A percentile compares a stretch with the other conserved stretches of the same genome.
phyloP scores from a whole-genome alignment of 352 stramenopile species.

The Phytopythium litorale region DNA sequence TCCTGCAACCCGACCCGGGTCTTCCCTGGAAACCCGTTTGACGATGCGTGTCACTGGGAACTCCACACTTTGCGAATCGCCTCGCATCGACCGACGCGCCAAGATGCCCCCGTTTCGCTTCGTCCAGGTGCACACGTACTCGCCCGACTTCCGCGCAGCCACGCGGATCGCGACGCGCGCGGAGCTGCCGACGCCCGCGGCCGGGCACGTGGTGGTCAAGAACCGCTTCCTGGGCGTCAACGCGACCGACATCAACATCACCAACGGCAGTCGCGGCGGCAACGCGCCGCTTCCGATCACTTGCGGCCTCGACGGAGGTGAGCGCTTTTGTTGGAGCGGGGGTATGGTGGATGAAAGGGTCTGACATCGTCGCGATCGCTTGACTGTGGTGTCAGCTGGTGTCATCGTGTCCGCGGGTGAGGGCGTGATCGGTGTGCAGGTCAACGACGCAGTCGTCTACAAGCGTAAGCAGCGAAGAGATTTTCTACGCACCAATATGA shows the following conservation, averaged over 20 bases:
- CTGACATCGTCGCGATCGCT: background rate
- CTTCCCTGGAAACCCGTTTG: too few species aligned
- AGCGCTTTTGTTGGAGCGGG: background rate
- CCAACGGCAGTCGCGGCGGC: conserved; percentile 28
- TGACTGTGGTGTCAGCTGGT: conserved; percentile 23
- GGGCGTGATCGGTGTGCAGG: conserved; percentile 30
- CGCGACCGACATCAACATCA: conserved; percentile 55
- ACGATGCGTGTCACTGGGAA: too few species aligned
- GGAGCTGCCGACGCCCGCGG: conserved; percentile 18
- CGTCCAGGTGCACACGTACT: conserved; percentile 37
- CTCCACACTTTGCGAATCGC: too few species aligned
- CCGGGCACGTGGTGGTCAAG: conserved; percentile 34
- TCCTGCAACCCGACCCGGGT: too few species aligned
- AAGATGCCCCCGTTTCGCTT: conserved; percentile 27
- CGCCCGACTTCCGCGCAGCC: conserved; percentile 37
- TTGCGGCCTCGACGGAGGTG: conserved; percentile 30
- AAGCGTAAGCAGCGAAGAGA: conserved; percentile 34
- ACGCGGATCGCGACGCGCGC: conserved; percentile 30
- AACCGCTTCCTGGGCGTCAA: conserved; percentile 45
- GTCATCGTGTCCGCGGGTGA: conserved; percentile 36
- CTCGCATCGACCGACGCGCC: background rate
- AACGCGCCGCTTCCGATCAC: conserved; percentile 20
- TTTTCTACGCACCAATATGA: too few species aligned
- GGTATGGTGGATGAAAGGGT: too few species aligned
- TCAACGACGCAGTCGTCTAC: conserved; percentile 38